Conservation (phyloP, 2,329 filamentous ascomycete species). For the Colletotrichum sp. region DNA sequence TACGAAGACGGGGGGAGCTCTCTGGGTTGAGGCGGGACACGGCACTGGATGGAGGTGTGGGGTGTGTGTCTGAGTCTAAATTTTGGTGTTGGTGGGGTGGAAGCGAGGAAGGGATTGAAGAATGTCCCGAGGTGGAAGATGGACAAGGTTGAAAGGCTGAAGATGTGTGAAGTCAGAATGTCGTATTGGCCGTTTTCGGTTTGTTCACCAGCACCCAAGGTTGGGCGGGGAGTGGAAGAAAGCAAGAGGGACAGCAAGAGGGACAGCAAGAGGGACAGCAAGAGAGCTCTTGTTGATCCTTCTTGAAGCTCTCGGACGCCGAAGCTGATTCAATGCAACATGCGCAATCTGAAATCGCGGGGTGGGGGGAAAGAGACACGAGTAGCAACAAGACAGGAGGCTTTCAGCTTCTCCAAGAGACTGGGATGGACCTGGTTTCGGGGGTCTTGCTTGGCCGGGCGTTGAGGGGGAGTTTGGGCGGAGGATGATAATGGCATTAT, state of each 20-base stretch:
- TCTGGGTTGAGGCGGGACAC: not conserved
- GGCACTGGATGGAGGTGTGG: not conserved
- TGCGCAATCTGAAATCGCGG: not conserved
- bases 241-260: not conserved
- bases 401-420: not conserved
- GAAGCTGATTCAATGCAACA: conserved; percentile 6
- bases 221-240: not conserved
- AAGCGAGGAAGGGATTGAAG: not conserved
- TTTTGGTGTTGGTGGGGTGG: not conserved
- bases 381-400: not conserved
- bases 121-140: not conserved
- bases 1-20: not conserved
- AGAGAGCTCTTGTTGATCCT: not conserved
- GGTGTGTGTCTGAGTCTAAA: not conserved
- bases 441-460: not conserved
- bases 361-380: not conserved
- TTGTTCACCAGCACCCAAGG: not conserved
- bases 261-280: not conserved
- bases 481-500: conserved; percentile 13
- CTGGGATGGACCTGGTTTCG: not conserved
- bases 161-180: not conserved
- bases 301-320: not conserved
- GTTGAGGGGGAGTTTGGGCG: not conserved
- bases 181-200: not conserved
- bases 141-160: not conserved